Evolutionary conservation across 2,329 filamentous ascomycete genomes (phyloP).

Genomic region (Arthrinium puccinioides): DNA sequence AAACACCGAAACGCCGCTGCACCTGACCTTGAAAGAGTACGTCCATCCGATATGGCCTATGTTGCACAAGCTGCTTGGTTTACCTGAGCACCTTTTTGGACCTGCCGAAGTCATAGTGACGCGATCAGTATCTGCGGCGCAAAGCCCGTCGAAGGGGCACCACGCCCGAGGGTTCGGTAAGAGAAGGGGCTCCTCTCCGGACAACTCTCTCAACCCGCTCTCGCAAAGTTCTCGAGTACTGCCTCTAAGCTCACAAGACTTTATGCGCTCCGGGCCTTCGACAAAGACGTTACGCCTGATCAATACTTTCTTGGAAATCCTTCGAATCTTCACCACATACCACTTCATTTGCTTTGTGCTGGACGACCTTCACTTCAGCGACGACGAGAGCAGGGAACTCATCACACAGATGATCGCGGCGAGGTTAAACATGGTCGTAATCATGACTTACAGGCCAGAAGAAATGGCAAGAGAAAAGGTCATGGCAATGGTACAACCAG

Average conservation of each 20-base stretch:
- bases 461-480: conserved; percentile 52
- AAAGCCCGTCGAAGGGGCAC: conserved; percentile 20
- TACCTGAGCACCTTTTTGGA: conserved; percentile 64
- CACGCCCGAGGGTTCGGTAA: conserved; percentile 25
- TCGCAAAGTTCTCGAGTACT: conserved; percentile 30
- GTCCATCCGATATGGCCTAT: conserved; percentile 58
- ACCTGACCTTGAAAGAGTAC: conserved; percentile 53
- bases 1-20: conserved; percentile 58
- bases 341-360: conserved; percentile 85
- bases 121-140: conserved; percentile 28
- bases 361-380: conserved; percentile 86
- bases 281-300: conserved; percentile 68
- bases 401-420: conserved; percentile 73
- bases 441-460: conserved; percentile 68
- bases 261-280: conserved; percentile 48
- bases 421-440: conserved; percentile 73
- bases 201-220: conserved; percentile 30
- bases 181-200: conserved; percentile 43
- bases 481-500: conserved; percentile 45
- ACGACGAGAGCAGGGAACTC: conserved; percentile 78
- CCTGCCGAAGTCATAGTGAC: conserved; percentile 30
- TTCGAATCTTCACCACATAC: conserved; percentile 72
- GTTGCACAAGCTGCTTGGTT: conserved; percentile 52
- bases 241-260: conserved; percentile 50
- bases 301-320: conserved; percentile 80